Evolutionary conservation across 2,329 filamentous ascomycete genomes (phyloP).

Genomic region (Colletotrichum horii): DNA sequence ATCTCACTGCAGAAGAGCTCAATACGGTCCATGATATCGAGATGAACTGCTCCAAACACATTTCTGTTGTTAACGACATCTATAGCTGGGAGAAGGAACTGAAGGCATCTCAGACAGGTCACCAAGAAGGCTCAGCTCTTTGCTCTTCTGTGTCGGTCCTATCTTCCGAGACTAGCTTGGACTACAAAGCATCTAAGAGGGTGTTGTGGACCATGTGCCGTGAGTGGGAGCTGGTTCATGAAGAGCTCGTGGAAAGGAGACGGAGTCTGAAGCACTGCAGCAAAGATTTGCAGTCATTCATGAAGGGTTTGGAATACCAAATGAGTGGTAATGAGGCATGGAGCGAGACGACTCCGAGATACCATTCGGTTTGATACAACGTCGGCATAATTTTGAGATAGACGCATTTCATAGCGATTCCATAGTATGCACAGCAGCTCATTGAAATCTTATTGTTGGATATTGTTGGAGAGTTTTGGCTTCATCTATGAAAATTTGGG

Average conservation of each 20-base stretch:
- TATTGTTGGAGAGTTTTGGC: not conserved
- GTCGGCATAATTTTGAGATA: not conserved
- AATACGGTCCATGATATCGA: constrained; percentile 30
- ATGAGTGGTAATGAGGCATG: constrained; percentile 20
- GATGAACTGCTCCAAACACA: constrained; percentile 38
- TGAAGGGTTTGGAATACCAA: constrained; percentile 15
- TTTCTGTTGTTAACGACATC: constrained; percentile 47
- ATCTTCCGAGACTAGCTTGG: not conserved
- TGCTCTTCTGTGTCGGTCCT: not conserved
- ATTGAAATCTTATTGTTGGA: no score
- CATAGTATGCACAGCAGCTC: not conserved
- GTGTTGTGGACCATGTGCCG: not conserved
- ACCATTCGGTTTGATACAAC: not conserved
- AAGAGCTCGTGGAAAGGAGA: not conserved
- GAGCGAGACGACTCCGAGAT: constrained; percentile 10
- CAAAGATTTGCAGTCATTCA: not conserved
- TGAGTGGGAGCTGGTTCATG: not conserved
- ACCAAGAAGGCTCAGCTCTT: not conserved
- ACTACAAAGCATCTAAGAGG: not conserved
- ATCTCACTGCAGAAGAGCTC: constrained; percentile 32
- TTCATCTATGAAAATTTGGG: not conserved
- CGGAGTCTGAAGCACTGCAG: not conserved
- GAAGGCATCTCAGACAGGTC: not conserved
- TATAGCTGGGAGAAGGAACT: constrained; percentile 45
- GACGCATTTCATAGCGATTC: not conserved